Evolutionary conservation across 2,329 filamentous ascomycete species (phyloP), one percentile per base, ranked within the genome.

Genomic region (Periconia digitata): DNA sequence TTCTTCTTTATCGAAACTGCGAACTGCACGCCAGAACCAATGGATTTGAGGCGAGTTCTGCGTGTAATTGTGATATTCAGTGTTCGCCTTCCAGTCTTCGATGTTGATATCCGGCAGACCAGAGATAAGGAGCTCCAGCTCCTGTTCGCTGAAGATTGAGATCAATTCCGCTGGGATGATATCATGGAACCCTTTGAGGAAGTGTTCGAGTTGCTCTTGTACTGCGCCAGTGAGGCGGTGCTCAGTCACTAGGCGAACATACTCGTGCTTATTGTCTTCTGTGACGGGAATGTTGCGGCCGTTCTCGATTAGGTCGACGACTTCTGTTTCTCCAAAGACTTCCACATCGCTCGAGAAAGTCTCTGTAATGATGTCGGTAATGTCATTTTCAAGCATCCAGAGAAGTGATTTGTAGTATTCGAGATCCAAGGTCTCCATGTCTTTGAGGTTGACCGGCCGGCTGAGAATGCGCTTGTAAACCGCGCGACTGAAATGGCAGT

Each of bases 331-430:
- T 53, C 94, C 94, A 72, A 99, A 99, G 65, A 88, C 90, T 62
- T 97, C 92, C 51, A 94, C 88, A 68, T 96, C 92, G 22, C 95
- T 85, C 10, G 92, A 94, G 70, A 99, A 97, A 1, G 90, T 95
- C 74, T 99, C 92, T 2, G 90, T 94, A 62, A 97, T 94, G 64
- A 97, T 91, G 65, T 97, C 94, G 4, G 92, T 96, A 61, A 99
- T 99, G 67, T 99, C 92, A 64, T 99, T 97, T 69, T 96, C 90
- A 49, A 97, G 80, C 85, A 99, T 97, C 95, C 95, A 99, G 51
- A 94, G 85, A 18, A 99, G 81, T 13, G 92, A 97, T 73, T 97
- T 99, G 83, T 97, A 96, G 76, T 99, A 99, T 64, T 99, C 92
- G 3, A 95, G 86, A 70, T 99, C 94, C 53, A 99, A 88, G 18